Conservation (phyloP, 208 protist species). For the Wallacemonas rigidus region DNA sequence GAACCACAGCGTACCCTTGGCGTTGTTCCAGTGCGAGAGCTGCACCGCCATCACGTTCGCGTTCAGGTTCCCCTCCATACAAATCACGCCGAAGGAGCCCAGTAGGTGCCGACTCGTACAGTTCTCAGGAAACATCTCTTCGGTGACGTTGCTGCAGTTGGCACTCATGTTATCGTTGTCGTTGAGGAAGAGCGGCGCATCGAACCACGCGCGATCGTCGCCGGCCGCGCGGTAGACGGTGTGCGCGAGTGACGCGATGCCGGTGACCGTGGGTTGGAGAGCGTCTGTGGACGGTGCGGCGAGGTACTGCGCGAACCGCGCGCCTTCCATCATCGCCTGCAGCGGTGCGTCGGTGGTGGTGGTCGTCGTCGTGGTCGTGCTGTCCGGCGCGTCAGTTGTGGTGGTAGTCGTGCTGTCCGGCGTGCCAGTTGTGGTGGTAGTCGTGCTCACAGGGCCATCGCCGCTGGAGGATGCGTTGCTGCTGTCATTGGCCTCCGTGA, state of each 20-base stretch:
- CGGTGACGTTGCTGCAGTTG: background rate
- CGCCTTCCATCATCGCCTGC: background rate
- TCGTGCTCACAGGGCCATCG: background rate
- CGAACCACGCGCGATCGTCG: too few species aligned
- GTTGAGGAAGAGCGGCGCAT: background rate
- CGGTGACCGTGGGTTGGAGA: too few species aligned
- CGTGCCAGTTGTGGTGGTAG: background rate
- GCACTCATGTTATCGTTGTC: background rate
- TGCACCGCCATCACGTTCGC: conserved; percentile 64
- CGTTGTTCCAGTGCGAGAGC: conserved; percentile 66
- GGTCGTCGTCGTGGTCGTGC: conserved; percentile 7
- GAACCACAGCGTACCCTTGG: conserved; percentile 67
- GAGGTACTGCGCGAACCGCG: conserved; percentile 9
- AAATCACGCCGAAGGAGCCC: conserved; percentile 53
- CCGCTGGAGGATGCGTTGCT: too few species aligned
- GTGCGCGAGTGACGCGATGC: too few species aligned
- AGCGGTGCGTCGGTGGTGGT: background rate
- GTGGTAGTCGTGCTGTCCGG: conserved; percentile 1
- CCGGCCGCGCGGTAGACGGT: too few species aligned
- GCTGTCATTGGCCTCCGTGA: background rate
- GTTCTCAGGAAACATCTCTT: conserved; percentile 10
- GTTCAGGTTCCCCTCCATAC: conserved; percentile 68
- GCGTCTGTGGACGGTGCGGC: background rate
- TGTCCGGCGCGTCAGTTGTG: background rate
- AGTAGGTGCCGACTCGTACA: conserved; percentile 39